Conservation (phyloP, 352 stramenopile species). For the Phytophthora niederhauseri region DNA sequence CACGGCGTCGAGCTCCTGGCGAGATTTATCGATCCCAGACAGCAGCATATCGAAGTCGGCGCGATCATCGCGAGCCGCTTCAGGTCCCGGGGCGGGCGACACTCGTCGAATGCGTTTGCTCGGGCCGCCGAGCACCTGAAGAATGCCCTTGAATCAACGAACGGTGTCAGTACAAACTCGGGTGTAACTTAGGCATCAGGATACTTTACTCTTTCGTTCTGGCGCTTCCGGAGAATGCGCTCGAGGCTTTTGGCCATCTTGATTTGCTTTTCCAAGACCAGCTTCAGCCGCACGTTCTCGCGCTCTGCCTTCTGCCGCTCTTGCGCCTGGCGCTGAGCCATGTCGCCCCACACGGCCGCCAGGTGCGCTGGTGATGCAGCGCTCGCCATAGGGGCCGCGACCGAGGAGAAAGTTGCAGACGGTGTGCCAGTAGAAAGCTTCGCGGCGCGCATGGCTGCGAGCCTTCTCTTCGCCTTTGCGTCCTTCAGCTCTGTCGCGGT, state of each 20-base stretch:
- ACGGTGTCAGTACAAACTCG: slow-evolving; percentile 27
- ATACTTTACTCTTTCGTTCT: slow-evolving; percentile 46
- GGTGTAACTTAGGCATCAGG: slow-evolving; percentile 18
- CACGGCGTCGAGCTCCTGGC: slow-evolving; percentile 37
- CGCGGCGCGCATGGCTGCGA: slow-evolving; percentile 14
- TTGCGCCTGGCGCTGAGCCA: slow-evolving; percentile 43
- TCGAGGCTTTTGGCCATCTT: slow-evolving; percentile 52
- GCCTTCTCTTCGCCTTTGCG: slow-evolving; percentile 11
- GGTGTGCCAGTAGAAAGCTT: slow-evolving; percentile 21
- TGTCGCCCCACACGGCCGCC: slow-evolving; percentile 46
- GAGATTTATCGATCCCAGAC: slow-evolving; percentile 35
- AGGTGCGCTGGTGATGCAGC: slow-evolving; percentile 27
- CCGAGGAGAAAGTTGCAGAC: slow-evolving; percentile 34
- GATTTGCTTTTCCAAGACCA: slow-evolving; percentile 57
- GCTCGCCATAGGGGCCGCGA: slow-evolving; percentile 23
- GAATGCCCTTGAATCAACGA: slow-evolving; percentile 33
- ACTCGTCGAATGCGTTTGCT: slow-evolving; percentile 37
- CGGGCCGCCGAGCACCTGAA: slow-evolving; percentile 31
- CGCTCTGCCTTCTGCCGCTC: slow-evolving; percentile 49
- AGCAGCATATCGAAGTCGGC: slow-evolving; percentile 41
- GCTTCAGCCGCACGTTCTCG: slow-evolving; percentile 53
- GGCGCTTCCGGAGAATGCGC: slow-evolving; percentile 40
- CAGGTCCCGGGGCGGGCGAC: slow-evolving; percentile 16
- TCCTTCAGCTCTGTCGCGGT: slow-evolving; percentile 21
- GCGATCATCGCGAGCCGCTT: slow-evolving; percentile 29